Evolutionary conservation across 371 early-diverging fungal genomes (phyloP).

Genomic region (Circinella umbellata): DNA sequence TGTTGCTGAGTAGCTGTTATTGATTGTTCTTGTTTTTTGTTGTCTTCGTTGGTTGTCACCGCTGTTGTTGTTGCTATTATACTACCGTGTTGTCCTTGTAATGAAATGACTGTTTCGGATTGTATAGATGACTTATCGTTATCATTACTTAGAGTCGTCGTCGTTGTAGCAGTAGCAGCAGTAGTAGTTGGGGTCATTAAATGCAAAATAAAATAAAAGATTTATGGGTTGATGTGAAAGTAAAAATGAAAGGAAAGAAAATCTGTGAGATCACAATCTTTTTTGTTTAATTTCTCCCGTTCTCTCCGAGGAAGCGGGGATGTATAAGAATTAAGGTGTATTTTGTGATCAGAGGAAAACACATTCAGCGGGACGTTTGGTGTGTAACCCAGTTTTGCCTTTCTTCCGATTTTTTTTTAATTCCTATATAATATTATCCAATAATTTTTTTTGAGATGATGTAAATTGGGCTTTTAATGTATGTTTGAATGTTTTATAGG

Average conservation of each 20-base stretch:
- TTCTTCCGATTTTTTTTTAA: neutral
- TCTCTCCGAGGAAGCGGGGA: neutral
- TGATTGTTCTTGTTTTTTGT: neutral
- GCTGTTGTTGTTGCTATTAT: no score
- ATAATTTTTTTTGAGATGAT: neutral
- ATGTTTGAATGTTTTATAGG: no score
- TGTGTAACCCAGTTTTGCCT: conserved; percentile 1
- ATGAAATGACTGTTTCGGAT: neutral
- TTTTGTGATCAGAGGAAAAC: no score
- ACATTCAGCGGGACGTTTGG: neutral
- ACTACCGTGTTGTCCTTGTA: neutral
- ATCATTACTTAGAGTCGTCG: neutral
- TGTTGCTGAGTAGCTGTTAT: neutral
- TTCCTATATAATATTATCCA: neutral
- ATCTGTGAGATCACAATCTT: neutral
- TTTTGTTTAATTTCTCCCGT: neutral
- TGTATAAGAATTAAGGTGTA: neutral
- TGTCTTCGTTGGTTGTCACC: neutral
- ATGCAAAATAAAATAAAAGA: neutral
- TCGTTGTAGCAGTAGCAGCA: neutral
- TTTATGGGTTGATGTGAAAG: neutral
- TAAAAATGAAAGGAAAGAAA: neutral
- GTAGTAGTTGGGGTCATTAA: neutral
- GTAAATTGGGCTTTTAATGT: no score
- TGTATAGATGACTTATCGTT: neutral